A percentile compares a stretch with the other conserved stretches of the same genome.
phyloP scores from a whole-genome alignment of 2,329 filamentous ascomycete genomes.

The Fusarium beomiforme region DNA sequence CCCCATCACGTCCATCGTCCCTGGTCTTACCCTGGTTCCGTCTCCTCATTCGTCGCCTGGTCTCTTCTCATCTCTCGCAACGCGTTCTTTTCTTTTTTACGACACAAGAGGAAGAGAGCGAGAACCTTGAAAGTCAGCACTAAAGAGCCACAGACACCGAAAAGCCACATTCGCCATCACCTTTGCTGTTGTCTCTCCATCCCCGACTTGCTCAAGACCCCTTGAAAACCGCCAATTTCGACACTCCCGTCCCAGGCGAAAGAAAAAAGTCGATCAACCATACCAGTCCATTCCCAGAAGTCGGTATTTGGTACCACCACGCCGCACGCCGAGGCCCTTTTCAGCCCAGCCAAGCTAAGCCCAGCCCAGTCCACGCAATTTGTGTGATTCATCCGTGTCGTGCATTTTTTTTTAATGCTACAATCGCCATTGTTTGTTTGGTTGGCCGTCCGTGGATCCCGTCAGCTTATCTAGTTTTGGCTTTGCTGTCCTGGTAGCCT shows the following conservation, averaged over 20 bases:
- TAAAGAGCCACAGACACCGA: constrained; percentile 29
- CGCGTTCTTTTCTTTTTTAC: constrained; percentile 46
- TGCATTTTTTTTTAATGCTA: constrained; percentile 45
- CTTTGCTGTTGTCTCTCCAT: constrained; percentile 14
- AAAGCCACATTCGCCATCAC: constrained; percentile 32
- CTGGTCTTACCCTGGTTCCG: constrained; percentile 34
- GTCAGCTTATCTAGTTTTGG: constrained; percentile 42
- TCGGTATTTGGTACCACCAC: constrained; percentile 26
- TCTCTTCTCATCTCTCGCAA: constrained; percentile 36
- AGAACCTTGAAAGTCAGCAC: constrained; percentile 39
- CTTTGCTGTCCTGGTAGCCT: constrained; percentile 17
- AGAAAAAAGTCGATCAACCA: constrained; percentile 24
- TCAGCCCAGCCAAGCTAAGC: constrained; percentile 29
- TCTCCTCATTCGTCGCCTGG: constrained; percentile 42
- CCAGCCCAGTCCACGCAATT: constrained; percentile 22
- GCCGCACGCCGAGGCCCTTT: constrained; percentile 28
- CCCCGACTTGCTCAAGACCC: constrained; percentile 19
- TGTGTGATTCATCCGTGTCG: constrained; percentile 38
- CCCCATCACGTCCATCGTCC: constrained; percentile 25
- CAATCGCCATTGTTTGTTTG: constrained; percentile 43
- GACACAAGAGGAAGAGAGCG: constrained; percentile 27
- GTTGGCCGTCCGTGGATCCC: constrained; percentile 42
- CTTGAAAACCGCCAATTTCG: constrained; percentile 7
- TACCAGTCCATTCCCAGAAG: constrained; percentile 13
- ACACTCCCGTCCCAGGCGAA: constrained; percentile 16